phyloP scores from a whole-genome alignment of 2,329 filamentous ascomycete species.

The Botryotinia globosa region DNA sequence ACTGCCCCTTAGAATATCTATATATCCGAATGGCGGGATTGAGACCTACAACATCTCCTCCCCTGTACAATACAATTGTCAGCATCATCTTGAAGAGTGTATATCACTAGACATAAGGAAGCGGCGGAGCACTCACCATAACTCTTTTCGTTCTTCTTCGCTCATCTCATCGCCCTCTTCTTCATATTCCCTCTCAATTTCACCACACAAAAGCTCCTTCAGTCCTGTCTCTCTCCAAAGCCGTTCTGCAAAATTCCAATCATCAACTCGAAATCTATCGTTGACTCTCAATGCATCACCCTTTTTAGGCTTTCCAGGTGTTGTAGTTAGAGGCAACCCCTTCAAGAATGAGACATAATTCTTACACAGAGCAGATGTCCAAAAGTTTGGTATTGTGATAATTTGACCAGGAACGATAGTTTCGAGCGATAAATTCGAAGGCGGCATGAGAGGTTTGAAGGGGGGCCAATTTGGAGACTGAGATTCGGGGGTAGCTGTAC shows the following conservation, averaged over 20 bases:
- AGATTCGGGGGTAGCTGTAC: slow-evolving; percentile 19
- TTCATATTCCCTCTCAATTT: slow-evolving; percentile 23
- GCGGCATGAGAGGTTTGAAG: slow-evolving; percentile 55
- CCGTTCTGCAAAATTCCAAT: slow-evolving; percentile 67
- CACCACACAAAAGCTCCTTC: slow-evolving; percentile 47
- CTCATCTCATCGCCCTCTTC: slow-evolving; percentile 34
- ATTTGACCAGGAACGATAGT: slow-evolving; percentile 56
- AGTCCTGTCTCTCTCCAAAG: slow-evolving; percentile 78
- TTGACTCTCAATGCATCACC: slow-evolving; percentile 76
- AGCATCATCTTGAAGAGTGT: background rate
- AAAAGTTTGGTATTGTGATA: slow-evolving; percentile 60
- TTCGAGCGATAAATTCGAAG: slow-evolving; percentile 54
- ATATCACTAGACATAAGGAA: background rate
- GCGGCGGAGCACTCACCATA: slow-evolving; percentile 31
- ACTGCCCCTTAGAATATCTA: slow-evolving; percentile 80
- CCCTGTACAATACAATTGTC: slow-evolving; percentile 53
- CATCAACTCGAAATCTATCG: slow-evolving; percentile 81
- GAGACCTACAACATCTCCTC: slow-evolving; percentile 76
- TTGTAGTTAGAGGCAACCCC: slow-evolving; percentile 59
- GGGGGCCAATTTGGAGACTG: slow-evolving; percentile 56
- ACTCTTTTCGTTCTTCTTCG: slow-evolving; percentile 31
- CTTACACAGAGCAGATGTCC: slow-evolving; percentile 60
- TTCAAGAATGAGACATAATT: slow-evolving; percentile 60
- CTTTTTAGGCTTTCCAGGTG: slow-evolving; percentile 62
- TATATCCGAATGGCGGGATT: slow-evolving; percentile 90